Conservation (phyloP, 257 asterid species). For the Petunia secreta region DNA sequence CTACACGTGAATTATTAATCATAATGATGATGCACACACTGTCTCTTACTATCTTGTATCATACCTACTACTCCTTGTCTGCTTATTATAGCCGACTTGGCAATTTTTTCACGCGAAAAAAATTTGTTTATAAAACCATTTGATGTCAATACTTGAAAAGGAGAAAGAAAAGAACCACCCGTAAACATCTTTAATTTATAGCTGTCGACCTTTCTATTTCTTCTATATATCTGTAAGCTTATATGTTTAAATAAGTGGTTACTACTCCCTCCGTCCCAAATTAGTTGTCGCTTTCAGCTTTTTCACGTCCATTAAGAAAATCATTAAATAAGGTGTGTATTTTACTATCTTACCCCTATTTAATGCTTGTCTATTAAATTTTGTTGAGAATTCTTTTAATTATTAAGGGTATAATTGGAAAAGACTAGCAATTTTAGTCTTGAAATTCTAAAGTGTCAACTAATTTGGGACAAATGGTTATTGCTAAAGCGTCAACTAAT, state of each 20-base stretch:
- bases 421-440: too few species aligned
- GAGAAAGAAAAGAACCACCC: neutral
- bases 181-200: neutral
- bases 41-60: neutral
- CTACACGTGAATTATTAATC: neutral
- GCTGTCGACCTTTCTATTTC: neutral
- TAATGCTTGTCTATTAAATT: too few species aligned
- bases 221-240: neutral
- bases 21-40: neutral
- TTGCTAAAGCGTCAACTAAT: too few species aligned
- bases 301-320: too few species aligned
- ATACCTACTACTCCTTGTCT: neutral
- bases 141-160: neutral
- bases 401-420: too few species aligned
- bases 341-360: too few species aligned
- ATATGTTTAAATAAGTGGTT: neutral
- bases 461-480: too few species aligned
- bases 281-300: too few species aligned
- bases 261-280: too few species aligned
- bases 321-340: too few species aligned
- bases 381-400: too few species aligned
- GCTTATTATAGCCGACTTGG: neutral
- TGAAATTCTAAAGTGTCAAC: too few species aligned
- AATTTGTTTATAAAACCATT: neutral
- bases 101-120: neutral